Evolutionary conservation across 148 eudicot species (phyloP), one percentile per base, ranked within the genome.

Genomic region (Rhododendron ovatum): DNA sequence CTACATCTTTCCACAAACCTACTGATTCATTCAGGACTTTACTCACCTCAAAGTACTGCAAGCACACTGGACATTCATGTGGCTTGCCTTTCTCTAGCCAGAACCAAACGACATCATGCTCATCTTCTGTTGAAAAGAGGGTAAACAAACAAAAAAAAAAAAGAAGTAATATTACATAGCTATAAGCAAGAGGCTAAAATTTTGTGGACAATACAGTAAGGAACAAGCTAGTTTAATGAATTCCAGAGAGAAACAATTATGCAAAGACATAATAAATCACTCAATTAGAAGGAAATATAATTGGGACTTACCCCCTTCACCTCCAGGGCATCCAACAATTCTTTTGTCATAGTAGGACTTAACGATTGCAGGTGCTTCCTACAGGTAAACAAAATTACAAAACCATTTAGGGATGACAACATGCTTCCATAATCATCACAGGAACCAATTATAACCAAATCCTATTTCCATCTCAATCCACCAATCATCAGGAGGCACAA

Each of bases 91-190:
- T 96, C 94, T 94, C 93, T 85, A 96, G 95, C 98, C 96, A 94
- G 90, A 96, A 96, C 98, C 99, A 95, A 85, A 95, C 94, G 80
- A 95, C 99, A 89, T 95, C 98, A 89, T 96, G 98, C 87, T 94
- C 98, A 86, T 96, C 98, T 90, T 96, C 99, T 96, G 91, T 89
- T 83, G 78, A 78, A 53, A 35, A 59, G 24, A 86, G 41, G 24
- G 57, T 41, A 37, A 80, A 11, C 24, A 50, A 79, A 28, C 75
- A 41, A 41, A 41, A 41, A 0, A n/a, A n/a, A n/a, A 14, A 45
- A 57, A 22, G 84, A 86, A 51, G 67, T 63, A 55, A 13, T 45
- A 47, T 77, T 84, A 77, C 69, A 48, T 50, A 30, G 69, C 45
- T 30, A 17, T 83, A 45, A 83, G 63, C 50, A 33, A 86, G 30